A percentile compares a stretch with the other conserved stretches of the same genome.
These are phyloP conservation scores for Schrenkiella parvula DNA, from an alignment of 345 rosid species.

Conservation along the genomic window DNA sequence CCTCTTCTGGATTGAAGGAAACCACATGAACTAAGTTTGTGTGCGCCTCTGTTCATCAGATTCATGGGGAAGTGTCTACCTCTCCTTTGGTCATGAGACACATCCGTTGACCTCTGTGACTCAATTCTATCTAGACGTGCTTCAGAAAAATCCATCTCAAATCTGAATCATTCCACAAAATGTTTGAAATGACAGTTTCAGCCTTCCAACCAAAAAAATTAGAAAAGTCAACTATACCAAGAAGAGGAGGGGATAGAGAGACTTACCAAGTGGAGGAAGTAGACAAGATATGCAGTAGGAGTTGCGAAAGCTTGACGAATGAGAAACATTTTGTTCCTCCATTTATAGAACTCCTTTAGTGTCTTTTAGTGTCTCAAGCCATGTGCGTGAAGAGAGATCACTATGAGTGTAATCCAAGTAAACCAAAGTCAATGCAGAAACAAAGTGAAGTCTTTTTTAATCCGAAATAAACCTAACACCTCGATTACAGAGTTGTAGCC, in stretches of 20 bases:
- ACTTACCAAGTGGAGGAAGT: no score
- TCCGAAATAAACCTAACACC: no score
- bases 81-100: neutral
- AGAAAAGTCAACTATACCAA: no score
- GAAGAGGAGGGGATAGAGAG: neutral
- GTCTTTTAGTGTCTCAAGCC: no score
- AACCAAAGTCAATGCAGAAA: no score
- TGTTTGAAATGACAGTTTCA: neutral
- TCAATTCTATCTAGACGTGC: neutral
- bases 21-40: neutral
- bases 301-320: neutral
- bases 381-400: no score
- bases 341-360: no score
- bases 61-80: neutral
- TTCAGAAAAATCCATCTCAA: constrained; percentile 6
- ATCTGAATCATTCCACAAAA: neutral
- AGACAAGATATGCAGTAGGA: neutral
- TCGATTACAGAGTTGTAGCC: no score
- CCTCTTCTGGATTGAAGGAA: neutral
- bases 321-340: neutral
- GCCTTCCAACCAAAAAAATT: neutral
- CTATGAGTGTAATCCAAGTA: no score
- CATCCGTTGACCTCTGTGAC: neutral
- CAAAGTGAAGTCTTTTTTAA: no score
- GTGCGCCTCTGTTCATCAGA: neutral